These are phyloP conservation scores for Tolypocladium tundrense DNA, from an alignment of 2,329 filamentous ascomycete species.

Conservation along the genomic window DNA sequence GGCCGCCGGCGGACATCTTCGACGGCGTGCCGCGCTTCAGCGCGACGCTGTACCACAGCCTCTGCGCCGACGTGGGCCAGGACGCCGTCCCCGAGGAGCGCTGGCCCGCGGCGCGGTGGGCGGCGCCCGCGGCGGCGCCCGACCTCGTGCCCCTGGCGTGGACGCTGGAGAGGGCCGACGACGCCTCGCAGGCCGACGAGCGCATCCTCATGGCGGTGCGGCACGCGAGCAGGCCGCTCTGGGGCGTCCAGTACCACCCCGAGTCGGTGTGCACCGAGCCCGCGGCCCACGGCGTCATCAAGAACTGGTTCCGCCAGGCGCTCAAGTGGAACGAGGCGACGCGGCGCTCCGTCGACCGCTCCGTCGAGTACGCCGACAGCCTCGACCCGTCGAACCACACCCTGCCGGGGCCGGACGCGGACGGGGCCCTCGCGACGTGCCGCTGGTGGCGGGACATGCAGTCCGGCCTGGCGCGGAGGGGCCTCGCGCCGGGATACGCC, in stretches of 20 bases:
- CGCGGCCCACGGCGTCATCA: constrained; percentile 52
- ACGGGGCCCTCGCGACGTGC: constrained; percentile 9
- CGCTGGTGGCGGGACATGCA: constrained; percentile 14
- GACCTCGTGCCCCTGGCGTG: constrained; percentile 52
- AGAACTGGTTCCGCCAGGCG: constrained; percentile 65
- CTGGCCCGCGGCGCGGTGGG: constrained; percentile 32
- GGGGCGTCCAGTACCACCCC: constrained; percentile 84
- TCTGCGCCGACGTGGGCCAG: constrained; percentile 45
- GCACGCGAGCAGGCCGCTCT: constrained; percentile 62
- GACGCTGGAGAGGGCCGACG: constrained; percentile 36
- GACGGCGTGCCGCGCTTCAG: constrained; percentile 45
- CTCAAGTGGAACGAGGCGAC: constrained; percentile 44
- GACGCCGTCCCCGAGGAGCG: constrained; percentile 21
- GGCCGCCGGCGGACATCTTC: constrained; percentile 50
- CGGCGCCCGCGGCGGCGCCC: constrained; percentile 19
- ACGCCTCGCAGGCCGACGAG: constrained; percentile 24
- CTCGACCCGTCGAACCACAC: constrained; percentile 9
- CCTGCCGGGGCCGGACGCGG: constrained; percentile 7
- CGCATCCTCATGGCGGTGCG: constrained; percentile 66
- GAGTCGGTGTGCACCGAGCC: constrained; percentile 77
- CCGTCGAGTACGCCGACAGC: constrained; percentile 8
- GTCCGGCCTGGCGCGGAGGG: constrained; percentile 16
- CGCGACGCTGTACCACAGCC: constrained; percentile 69
- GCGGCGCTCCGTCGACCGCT: constrained; percentile 6
- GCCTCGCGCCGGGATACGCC: constrained; percentile 23